These are phyloP conservation scores for Penicillium sp. DNA, from an alignment of 2,329 filamentous ascomycete species.

Conservation along the genomic window DNA sequence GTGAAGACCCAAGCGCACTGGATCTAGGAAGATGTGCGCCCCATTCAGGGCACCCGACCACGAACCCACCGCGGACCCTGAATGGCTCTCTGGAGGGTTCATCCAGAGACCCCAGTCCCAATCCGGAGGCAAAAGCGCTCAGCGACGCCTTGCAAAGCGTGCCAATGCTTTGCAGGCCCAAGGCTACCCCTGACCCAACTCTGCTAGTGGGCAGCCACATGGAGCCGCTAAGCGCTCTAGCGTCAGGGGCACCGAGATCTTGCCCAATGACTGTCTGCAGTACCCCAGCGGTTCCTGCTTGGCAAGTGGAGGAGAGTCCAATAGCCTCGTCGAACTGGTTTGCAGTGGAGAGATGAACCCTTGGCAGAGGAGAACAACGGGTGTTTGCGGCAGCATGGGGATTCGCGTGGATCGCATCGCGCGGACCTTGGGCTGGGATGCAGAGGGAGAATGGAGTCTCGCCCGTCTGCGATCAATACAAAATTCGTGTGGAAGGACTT, in stretches of 20 bases:
- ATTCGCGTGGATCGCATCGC: too few species aligned
- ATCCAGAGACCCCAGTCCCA: not conserved
- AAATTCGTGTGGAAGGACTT: too few species aligned
- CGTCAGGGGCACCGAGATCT: slow-evolving; percentile 17
- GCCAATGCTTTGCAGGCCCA: too few species aligned
- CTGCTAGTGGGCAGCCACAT: slow-evolving; percentile 13
- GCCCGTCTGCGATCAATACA: too few species aligned
- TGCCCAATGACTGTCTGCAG: slow-evolving; percentile 10
- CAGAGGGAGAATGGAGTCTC: too few species aligned
- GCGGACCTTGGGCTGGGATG: too few species aligned
- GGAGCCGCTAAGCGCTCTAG: slow-evolving; percentile 14
- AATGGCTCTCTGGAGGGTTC: slow-evolving; percentile 8
- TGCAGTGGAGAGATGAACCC: slow-evolving; percentile 9
- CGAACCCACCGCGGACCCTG: slow-evolving; percentile 6
- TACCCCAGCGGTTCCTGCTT: slow-evolving; percentile 25
- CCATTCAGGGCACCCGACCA: not conserved
- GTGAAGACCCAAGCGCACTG: not conserved
- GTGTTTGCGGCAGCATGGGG: too few species aligned
- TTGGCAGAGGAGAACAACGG: too few species aligned
- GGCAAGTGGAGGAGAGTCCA: slow-evolving; percentile 17
- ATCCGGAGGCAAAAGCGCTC: not conserved
- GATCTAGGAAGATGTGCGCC: slow-evolving; percentile 7
- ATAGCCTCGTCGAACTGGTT: slow-evolving; percentile 12
- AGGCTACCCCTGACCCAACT: too few species aligned
- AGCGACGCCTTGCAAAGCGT: too few species aligned